Conservation (phyloP, 306 rosid genomes). For the Sphenostylis stenocarpa region DNA sequence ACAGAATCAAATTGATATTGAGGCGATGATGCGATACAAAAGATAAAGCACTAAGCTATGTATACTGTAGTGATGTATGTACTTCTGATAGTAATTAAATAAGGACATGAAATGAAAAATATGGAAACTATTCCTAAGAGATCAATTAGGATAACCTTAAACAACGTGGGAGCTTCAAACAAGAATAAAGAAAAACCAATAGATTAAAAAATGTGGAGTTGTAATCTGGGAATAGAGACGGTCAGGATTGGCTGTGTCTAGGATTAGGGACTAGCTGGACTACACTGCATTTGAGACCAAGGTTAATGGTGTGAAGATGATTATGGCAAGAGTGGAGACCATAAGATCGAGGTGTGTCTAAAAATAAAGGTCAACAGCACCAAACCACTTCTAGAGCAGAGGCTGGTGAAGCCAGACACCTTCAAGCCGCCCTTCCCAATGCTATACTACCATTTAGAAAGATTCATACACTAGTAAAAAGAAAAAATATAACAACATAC, state of each 20-base stretch:
- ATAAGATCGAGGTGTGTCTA: too few species aligned
- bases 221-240: background rate
- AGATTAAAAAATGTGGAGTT: background rate
- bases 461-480: too few species aligned
- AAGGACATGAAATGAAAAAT: background rate
- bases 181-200: background rate
- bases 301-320: too few species aligned
- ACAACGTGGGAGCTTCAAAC: background rate
- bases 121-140: background rate
- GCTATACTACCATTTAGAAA: background rate
- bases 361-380: too few species aligned
- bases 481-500: background rate
- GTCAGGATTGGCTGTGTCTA: background rate
- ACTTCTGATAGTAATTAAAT: background rate
- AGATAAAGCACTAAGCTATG: background rate
- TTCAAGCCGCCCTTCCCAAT: background rate
- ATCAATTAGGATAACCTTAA: background rate
- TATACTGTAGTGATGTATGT: background rate
- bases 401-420: background rate
- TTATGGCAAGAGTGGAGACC: too few species aligned
- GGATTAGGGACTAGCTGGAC: background rate
- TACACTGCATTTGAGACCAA: too few species aligned
- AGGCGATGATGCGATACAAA: background rate
- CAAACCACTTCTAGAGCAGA: background rate
- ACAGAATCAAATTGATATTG: background rate